Conservation (phyloP, 805 yeast species). For the Wickerhamomyces tratensis region DNA sequence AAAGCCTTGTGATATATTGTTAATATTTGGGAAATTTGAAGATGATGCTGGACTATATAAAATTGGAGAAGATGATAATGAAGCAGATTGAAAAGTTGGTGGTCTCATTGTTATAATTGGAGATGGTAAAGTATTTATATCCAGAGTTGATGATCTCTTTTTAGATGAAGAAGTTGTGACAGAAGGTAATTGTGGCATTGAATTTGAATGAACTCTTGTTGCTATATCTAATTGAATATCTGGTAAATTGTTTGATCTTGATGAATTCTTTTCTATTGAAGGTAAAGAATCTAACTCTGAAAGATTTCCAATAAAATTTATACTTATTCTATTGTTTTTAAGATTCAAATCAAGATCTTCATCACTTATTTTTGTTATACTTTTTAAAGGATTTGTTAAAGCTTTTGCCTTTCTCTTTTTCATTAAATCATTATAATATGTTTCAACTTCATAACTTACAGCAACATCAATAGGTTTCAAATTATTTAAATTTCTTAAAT, state of each 20-base stretch:
- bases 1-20: not conserved
- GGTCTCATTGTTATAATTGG: conserved; percentile 8
- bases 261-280: not conserved
- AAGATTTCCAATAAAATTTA: too few relatives aligned
- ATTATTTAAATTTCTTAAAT: conserved; percentile 43
- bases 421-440: conserved; percentile 25
- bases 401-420: conserved; percentile 6
- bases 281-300: not conserved
- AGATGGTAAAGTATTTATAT: conserved; percentile 3
- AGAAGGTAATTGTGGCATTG: conserved; percentile 23
- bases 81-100: conserved; percentile 3
- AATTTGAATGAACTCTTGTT: conserved; percentile 14
- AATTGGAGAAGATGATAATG: conserved; percentile 14
- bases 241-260: not conserved
- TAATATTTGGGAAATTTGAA: conserved; percentile 1
- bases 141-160: conserved; percentile 15
- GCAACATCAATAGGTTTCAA: conserved; percentile 60
- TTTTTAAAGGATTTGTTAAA: not conserved
- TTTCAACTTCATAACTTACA: conserved; percentile 39
- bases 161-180: conserved; percentile 20
- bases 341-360: too few relatives aligned
- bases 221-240: not conserved
- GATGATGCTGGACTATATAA: conserved; percentile 11
- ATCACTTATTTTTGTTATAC: not conserved
- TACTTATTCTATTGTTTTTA: too few relatives aligned